A percentile compares a stretch with the other conserved stretches of the same genome.
Evolutionary conservation across 192 early-diverging fungal genomes (phyloP).

Genomic region (Mortierella hygrophila): DNA sequence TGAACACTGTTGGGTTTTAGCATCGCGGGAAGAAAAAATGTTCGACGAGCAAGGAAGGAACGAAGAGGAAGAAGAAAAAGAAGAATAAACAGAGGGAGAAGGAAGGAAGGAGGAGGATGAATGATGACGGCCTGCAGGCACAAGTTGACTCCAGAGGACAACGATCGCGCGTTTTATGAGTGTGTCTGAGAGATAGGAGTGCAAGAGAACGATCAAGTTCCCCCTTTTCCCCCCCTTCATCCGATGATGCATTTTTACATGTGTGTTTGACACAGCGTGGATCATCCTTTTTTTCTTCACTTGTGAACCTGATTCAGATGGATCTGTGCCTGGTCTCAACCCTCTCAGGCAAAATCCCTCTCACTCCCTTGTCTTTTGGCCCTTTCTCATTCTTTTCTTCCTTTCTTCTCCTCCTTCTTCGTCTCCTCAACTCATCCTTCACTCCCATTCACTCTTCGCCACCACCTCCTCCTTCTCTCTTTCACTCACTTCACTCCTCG

Average conservation of each 20-base stretch:
- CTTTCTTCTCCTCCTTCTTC: background rate
- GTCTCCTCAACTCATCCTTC: background rate
- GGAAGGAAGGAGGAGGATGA: too few species aligned
- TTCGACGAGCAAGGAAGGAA: too few species aligned
- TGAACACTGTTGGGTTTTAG: too few species aligned
- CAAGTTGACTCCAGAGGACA: too few species aligned
- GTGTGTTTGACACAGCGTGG: background rate
- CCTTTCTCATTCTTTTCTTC: background rate
- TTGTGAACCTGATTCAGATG: background rate
- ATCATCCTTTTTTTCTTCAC: background rate
- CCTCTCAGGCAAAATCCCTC: background rate
- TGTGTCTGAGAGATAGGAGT: too few species aligned
- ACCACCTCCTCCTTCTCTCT: background rate
- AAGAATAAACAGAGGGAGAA: background rate
- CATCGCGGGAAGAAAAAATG: too few species aligned
- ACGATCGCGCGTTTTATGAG: too few species aligned
- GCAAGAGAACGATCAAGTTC: too few species aligned
- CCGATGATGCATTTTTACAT: too few species aligned
- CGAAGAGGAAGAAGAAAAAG: background rate
- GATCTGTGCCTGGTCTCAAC: background rate
- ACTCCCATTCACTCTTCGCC: slow-evolving; percentile 2
- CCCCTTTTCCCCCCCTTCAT: too few species aligned
- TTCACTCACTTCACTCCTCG: background rate
- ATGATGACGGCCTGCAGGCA: too few species aligned
- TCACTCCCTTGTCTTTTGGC: background rate